phyloP scores from a whole-genome alignment of 2,329 filamentous ascomycete genomes.

The Albophoma yamanashiensis region DNA sequence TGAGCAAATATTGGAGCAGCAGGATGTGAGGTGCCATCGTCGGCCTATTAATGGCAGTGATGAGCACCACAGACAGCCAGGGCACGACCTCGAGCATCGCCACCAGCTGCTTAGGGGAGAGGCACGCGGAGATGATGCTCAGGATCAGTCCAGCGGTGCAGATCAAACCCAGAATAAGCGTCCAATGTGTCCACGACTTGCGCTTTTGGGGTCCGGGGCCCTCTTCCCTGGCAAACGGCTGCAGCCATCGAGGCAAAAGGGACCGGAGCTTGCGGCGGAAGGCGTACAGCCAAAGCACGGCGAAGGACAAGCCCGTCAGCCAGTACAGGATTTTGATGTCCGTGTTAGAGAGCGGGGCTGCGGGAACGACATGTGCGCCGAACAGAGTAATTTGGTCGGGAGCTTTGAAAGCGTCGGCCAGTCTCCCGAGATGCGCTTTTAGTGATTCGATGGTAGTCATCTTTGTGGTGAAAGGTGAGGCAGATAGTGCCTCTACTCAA shows the following conservation, averaged over 20 bases:
- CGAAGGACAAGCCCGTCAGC: conserved; percentile 15
- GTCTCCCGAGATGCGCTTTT: not conserved
- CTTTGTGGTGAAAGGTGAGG: no score
- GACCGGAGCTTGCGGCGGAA: conserved; percentile 13
- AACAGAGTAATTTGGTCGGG: not conserved
- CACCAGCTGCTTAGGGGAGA: conserved; percentile 14
- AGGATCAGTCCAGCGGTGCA: conserved; percentile 22
- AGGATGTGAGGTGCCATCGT: conserved; percentile 29
- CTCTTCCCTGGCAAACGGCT: conserved; percentile 31
- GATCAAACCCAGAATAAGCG: conserved; percentile 20
- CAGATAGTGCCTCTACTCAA: not conserved
- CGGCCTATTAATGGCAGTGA: conserved; percentile 27
- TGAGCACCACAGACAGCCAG: conserved; percentile 25
- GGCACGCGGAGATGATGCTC: conserved; percentile 17
- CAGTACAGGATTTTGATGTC: conserved; percentile 10
- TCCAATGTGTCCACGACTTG: conserved; percentile 28
- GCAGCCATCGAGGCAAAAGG: conserved; percentile 27
- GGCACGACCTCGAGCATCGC: conserved; percentile 24
- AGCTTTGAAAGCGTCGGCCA: not conserved
- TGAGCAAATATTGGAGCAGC: conserved; percentile 25
- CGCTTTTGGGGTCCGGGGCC: conserved; percentile 9
- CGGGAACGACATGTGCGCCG: not conserved
- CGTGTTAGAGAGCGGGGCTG: not conserved
- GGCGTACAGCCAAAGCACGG: conserved; percentile 18
- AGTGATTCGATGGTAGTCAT: not conserved